A percentile compares a stretch with the other conserved stretches of the same genome.
phyloP scores from a whole-genome alignment of 768 basidiomycete species.

The Mycena sanguinolenta region DNA sequence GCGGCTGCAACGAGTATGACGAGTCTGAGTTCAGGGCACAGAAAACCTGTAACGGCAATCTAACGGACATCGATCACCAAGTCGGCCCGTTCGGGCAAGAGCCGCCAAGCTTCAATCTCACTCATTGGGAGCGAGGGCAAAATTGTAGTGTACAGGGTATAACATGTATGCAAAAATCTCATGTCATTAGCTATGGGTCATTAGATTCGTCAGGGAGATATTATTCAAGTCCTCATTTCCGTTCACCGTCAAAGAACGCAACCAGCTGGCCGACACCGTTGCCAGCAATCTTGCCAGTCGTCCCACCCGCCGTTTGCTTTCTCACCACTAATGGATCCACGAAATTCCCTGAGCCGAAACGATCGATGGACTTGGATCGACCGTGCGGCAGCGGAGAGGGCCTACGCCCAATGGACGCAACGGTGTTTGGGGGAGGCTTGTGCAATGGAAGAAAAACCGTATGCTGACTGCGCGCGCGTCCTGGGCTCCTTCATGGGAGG shows the following conservation, averaged over 20 bases:
- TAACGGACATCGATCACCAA: background rate
- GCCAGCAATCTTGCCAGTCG: conserved; percentile 59
- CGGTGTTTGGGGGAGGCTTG: conserved; percentile 43
- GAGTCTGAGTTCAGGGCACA: conserved; percentile 9
- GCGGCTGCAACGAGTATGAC: background rate
- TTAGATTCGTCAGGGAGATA: conserved; percentile 12
- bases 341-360: conserved; percentile 64
- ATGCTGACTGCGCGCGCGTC: conserved; percentile 71
- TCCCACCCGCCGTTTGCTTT: conserved; percentile 67
- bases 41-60: background rate
- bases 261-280: conserved; percentile 78
- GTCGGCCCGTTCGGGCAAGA: background rate
- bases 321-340: conserved; percentile 83
- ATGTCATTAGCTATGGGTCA: conserved; percentile 14
- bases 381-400: conserved; percentile 30
- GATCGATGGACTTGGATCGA: conserved; percentile 58
- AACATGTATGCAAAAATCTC: conserved; percentile 29
- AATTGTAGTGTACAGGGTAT: conserved; percentile 19
- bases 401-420: conserved; percentile 54
- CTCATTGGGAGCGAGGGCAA: too few relatives aligned
- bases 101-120: background rate
- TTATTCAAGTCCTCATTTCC: conserved; percentile 42
- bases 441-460: conserved; percentile 55
- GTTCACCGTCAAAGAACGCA: conserved; percentile 84
- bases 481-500: conserved; percentile 50